Base-by-base conservation (phyloP, 2,329 filamentous ascomycete species). In the Dothistroma septosporum region DNA sequence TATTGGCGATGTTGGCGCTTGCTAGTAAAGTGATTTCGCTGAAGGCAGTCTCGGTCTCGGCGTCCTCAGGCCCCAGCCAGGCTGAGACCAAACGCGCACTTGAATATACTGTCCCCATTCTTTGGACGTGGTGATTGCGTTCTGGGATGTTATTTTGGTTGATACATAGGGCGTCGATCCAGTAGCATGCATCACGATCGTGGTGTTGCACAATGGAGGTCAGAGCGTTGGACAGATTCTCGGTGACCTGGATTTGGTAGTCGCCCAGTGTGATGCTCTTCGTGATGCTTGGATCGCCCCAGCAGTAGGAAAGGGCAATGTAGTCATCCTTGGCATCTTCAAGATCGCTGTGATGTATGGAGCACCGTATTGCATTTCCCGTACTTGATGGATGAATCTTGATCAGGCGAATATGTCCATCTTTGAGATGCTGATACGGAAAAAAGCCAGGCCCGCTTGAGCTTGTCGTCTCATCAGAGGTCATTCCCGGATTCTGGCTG, bases 121-220 rank as follows among this genome's bases (percentile, higher is more conserved):
- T 22, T 1, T 44, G 41, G 22, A 66, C 64, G 22, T 65, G 63
- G 14, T 55, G 31, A 16, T 44, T 50, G 16, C 52, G 46, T 55
- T 66, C 64, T 12, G 48, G 5, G 4, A 24, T 1, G 35, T 66
- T 52, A 1, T 22, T n/a, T 35, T 65, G 64, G 33, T 65, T 49
- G 19, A 66, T 65, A 33, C 64, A 66, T 9, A 66, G 32, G 4
- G 63, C 63, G 49, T 66, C 64, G 6, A 60, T 54, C 63, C 64
- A 65, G 14, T 22, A 24, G 35, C 16, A 37, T 16, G 32, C 33
- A n/a, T n/a, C 22, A n/a, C 21, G 31, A 28, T 22, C 62, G 41
- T 19, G 41, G 41, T 44, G 41, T 19, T 21, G 41, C 11, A 14
- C 19, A 46, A 28, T 44, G 14, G 19, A 11, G 9, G 22, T 22